Base-by-base conservation (phyloP, 2,329 filamentous ascomycete genomes). In the Coniochaeta sp. region DNA sequence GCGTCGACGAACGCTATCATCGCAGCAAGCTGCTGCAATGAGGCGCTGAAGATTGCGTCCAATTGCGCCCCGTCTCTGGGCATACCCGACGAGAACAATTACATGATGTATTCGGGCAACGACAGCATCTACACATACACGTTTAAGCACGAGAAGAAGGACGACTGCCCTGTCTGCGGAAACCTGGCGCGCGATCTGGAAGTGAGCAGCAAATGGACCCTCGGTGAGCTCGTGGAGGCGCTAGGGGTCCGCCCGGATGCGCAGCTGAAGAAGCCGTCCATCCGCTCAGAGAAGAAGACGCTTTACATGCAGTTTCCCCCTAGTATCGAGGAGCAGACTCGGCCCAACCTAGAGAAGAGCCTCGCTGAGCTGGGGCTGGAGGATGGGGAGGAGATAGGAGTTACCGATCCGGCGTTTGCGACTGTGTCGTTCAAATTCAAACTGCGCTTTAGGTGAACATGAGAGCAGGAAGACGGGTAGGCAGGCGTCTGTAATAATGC, bases 61-160 rank as follows among this genome's bases (percentile, higher is more conserved):
- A 86, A 82, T 57, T 85, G 88, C 40, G 95, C 93, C 34, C 91
- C 93, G 0, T 88, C 87, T 64, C 80, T 99, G 17, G 90, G 89
- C 14, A 80, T 85, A 64, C 64, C 65, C 16, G 64, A 65, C 55
- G 60, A 65, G 5, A 86, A 89, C 52, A 96, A 96, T 73, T 99
- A 99, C 77, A 98, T 98, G 93, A 96, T 97, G 90, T 99, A 99
- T 74, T 96, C 91, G 14, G 95, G 96, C 55, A 93, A 98, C 69
- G 93, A 96, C 69, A 85, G 89, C 65, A 89, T 99, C 65, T 99
- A 99, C 78, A 99, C 95, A 0, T 97, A 96, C 74, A 99, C 95
- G 0, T 99, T 98, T 73, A 88, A 92, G 69, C 92, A 96, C 69
- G 89, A 97, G 76, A 91, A 90, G 78, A 98, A 97, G 74, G 83